phyloP scores from a whole-genome alignment of 176 grass and related monocot genomes.

The Luzula sylvatica region DNA sequence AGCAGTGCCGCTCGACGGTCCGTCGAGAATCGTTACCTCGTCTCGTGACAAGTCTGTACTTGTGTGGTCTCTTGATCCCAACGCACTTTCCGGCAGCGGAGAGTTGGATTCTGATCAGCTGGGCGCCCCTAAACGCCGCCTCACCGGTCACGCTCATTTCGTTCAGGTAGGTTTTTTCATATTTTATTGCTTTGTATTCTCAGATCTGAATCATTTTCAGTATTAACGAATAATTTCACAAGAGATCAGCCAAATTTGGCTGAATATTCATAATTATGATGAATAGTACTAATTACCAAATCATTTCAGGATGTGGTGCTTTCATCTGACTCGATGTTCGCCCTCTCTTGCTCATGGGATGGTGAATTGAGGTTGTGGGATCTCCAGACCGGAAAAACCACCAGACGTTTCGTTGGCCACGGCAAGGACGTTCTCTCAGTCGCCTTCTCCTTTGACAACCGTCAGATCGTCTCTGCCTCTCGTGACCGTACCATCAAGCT shows the following conservation, averaged over 20 bases:
- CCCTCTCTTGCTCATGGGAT: constrained; percentile 85
- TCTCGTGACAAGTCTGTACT: constrained; percentile 94
- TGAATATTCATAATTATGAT: not conserved
- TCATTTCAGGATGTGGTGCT: constrained; percentile 57
- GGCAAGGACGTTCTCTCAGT: constrained; percentile 89
- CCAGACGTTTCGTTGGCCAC: constrained; percentile 70
- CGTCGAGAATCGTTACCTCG: constrained; percentile 66
- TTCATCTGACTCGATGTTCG: constrained; percentile 74
- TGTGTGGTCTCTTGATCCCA: constrained; percentile 69
- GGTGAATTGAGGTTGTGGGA: constrained; percentile 91
- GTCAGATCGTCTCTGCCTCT: constrained; percentile 86
- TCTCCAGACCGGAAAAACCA: constrained; percentile 47
- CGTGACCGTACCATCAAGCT: constrained; percentile 87
- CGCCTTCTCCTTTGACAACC: constrained; percentile 84
- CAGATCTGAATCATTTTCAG: no score
- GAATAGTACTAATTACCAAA: not conserved
- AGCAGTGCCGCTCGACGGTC: constrained; percentile 70
- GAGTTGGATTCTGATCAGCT: constrained; percentile 22
- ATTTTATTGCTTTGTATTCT: not conserved
- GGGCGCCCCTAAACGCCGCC: constrained; percentile 65
- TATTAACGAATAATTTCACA: not conserved
- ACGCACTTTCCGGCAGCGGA: constrained; percentile 8
- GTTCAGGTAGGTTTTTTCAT: constrained; percentile 42
- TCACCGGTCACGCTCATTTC: constrained; percentile 84
- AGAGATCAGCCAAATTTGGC: not conserved